These are phyloP conservation scores for Mortierella alpina DNA, from an alignment of 192 early-diverging fungal species.

Conservation along the genomic window DNA sequence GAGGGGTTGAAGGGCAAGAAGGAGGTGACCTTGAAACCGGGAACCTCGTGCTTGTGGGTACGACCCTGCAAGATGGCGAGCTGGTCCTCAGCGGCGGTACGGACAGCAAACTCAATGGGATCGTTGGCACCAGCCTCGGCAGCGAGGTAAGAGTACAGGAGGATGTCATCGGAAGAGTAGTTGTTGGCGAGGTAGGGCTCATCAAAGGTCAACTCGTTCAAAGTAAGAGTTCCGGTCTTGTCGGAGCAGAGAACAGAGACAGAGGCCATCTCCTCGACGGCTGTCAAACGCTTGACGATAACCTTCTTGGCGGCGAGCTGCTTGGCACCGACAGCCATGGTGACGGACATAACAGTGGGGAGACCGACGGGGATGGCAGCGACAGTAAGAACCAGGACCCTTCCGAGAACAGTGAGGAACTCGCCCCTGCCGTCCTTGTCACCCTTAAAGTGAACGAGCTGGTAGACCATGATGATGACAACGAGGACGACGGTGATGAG, in stretches of 20 bases:
- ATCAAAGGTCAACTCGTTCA: conserved; percentile 91
- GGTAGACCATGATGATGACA: conserved; percentile 80
- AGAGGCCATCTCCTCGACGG: conserved; percentile 89
- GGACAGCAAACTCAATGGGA: conserved; percentile 88
- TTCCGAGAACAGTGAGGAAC: conserved; percentile 69
- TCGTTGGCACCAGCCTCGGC: conserved; percentile 89
- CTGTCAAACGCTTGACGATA: conserved; percentile 90
- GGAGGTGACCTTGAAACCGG: conserved; percentile 86
- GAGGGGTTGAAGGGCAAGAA: conserved; percentile 92
- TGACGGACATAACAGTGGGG: conserved; percentile 90
- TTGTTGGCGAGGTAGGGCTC: conserved; percentile 78
- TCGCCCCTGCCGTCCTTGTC: conserved; percentile 55
- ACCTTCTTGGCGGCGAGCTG: conserved; percentile 91
- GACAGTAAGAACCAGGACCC: conserved; percentile 85
- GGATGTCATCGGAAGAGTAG: conserved; percentile 77
- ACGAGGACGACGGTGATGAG: conserved; percentile 80
- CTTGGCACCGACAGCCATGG: conserved; percentile 91
- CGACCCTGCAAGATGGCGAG: conserved; percentile 71
- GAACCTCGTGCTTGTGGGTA: conserved; percentile 77
- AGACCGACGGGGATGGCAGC: conserved; percentile 92
- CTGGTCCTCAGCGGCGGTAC: conserved; percentile 74
- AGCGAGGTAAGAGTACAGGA: conserved; percentile 81
- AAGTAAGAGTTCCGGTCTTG: conserved; percentile 88
- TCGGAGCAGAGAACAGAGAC: conserved; percentile 82
- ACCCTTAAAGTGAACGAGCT: conserved; percentile 64